Evolutionary conservation across 352 stramenopile species (phyloP).

Genomic region (Phytophthora agathidicida): DNA sequence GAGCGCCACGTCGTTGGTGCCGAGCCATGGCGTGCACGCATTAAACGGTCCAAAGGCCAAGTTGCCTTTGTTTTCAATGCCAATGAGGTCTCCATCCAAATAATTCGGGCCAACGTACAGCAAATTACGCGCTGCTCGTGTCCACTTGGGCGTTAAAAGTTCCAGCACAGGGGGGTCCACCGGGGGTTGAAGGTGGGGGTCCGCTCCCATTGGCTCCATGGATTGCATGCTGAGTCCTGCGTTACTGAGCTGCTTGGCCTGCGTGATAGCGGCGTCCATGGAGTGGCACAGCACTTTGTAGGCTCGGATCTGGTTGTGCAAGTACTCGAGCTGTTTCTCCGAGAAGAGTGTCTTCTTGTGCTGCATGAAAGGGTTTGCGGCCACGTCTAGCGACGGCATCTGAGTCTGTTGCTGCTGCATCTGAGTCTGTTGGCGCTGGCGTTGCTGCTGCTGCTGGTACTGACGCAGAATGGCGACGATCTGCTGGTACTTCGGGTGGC

Average conservation of each 20-base stretch:
- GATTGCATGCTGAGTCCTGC: not conserved
- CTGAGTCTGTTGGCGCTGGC: conserved; percentile 22
- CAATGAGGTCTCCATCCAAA: conserved; percentile 72
- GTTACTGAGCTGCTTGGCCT: conserved; percentile 28
- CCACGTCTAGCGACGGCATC: conserved; percentile 46
- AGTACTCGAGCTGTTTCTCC: conserved; percentile 84
- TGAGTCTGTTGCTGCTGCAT: conserved; percentile 38
- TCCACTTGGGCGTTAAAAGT: conserved; percentile 69
- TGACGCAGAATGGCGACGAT: conserved; percentile 80
- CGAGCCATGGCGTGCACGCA: conserved; percentile 63
- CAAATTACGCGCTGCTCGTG: conserved; percentile 51
- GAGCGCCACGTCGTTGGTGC: conserved; percentile 72
- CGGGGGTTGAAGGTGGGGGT: not conserved
- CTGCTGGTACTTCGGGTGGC: conserved; percentile 86
- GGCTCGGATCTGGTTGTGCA: conserved; percentile 87
- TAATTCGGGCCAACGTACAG: conserved; percentile 67
- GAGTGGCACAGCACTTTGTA: conserved; percentile 86
- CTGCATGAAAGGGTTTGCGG: conserved; percentile 68
- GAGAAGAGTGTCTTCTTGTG: conserved; percentile 76
- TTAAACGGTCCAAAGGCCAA: conserved; percentile 67
- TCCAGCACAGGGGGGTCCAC: conserved; percentile 27
- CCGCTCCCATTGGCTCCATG: not conserved
- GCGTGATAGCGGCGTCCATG: conserved; percentile 71
- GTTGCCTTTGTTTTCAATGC: conserved; percentile 56
- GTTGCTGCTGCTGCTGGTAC: conserved; percentile 67